Conservation (phyloP, 2,329 filamentous ascomycete species). For the Monilinia laxa region DNA sequence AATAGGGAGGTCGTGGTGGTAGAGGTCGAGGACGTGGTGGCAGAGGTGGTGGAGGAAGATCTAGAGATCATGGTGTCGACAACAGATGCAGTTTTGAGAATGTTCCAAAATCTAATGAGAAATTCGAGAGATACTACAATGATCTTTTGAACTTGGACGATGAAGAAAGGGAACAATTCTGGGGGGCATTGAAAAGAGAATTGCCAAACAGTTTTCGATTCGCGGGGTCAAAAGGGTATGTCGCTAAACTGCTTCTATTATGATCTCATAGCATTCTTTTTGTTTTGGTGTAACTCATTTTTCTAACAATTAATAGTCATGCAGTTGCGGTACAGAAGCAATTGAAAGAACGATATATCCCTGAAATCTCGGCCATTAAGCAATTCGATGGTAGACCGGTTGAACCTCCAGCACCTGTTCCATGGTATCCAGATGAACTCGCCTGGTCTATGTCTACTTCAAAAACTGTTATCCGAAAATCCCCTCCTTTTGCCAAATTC, state of each 20-base stretch:
- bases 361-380: conserved; percentile 81
- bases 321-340: conserved; percentile 89
- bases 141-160: conserved; percentile 71
- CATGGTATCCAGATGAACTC: conserved; percentile 92
- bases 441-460: conserved; percentile 98
- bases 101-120: conserved; percentile 76
- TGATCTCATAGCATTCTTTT: conserved; percentile 5
- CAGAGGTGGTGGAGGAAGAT: conserved; percentile 31
- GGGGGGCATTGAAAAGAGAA: conserved; percentile 78
- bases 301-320: conserved; percentile 56
- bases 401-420: conserved; percentile 75
- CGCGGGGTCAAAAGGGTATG: conserved; percentile 86
- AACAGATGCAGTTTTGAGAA: conserved; percentile 50
- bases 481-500: conserved; percentile 90
- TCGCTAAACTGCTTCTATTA: conserved; percentile 18
- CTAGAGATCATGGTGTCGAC: conserved; percentile 42
- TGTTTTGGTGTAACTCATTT: conserved; percentile 3
- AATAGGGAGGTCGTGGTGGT: conserved; percentile 29
- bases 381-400: conserved; percentile 79
- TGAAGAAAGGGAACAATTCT: conserved; percentile 77
- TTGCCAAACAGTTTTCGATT: conserved; percentile 97
- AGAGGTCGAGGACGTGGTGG: conserved; percentile 33
- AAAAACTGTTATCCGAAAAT: conserved; percentile 92
- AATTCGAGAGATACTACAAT: conserved; percentile 86
- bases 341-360: conserved; percentile 84